Evolutionary conservation across 2,329 filamentous ascomycete species (phyloP).

Genomic region (Trichoderma oligosporum): DNA sequence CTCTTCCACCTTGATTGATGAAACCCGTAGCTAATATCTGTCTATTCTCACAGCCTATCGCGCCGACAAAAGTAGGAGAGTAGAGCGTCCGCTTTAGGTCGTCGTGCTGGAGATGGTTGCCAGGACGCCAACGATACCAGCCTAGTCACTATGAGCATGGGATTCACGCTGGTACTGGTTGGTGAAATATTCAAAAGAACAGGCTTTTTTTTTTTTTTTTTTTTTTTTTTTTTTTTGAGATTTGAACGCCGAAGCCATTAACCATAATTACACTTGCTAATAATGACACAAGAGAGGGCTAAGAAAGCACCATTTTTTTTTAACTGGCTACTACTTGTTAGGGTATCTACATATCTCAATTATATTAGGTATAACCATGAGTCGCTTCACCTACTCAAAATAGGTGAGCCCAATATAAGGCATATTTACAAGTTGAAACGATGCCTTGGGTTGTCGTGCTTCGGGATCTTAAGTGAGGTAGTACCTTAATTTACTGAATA

Average conservation of each 20-base stretch:
- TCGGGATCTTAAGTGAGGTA: too few species aligned
- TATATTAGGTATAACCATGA: not conserved
- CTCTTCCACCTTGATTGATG: too few species aligned
- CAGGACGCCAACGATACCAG: conserved; percentile 22
- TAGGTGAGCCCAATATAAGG: too few species aligned
- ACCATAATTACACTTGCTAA: not conserved
- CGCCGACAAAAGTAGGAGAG: conserved; percentile 38
- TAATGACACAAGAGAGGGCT: not conserved
- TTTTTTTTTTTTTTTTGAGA: too few species aligned
- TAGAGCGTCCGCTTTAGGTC: conserved; percentile 38
- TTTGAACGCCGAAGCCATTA: too few species aligned
- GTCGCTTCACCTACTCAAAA: not conserved
- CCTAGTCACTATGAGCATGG: not conserved
- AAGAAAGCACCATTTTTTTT: too few species aligned
- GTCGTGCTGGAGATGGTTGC: conserved; percentile 34
- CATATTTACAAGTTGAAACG: too few species aligned
- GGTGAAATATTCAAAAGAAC: not conserved
- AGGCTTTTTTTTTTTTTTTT: not conserved
- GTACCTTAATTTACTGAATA: too few species aligned
- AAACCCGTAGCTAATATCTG: not conserved
- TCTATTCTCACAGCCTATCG: conserved; percentile 38
- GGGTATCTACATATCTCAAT: not conserved
- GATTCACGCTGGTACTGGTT: not conserved
- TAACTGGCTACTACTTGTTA: not conserved
- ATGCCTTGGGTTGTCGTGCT: too few species aligned